Base-by-base conservation (phyloP, 1,284 basidiomycete species). In the Sutorius eximius region DNA sequence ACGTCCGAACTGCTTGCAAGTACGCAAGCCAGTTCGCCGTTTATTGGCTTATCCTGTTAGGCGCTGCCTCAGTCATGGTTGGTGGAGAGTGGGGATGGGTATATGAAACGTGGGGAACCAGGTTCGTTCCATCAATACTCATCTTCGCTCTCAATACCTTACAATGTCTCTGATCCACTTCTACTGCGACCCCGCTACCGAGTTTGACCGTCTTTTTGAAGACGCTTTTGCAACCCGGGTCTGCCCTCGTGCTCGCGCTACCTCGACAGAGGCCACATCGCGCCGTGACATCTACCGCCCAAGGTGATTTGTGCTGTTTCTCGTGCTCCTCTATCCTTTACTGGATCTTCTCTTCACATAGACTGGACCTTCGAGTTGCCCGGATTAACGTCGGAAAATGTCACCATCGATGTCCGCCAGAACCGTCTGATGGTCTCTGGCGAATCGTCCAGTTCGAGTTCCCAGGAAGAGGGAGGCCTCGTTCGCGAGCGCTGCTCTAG, bases 51-150 rank as follows among this genome's bases (percentile, higher is more conserved):
- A 59, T 76, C 1, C 75, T 91, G 44, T 57, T 67, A 20, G 52
- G 58, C 10, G 70, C 70, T n/a, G 51, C 66, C 8, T 70, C 55
- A 7, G 37, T 66, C 20, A 57, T 86, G 8, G 77, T 81, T 2
- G 75, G 82, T 18, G 86, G 85, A 29, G 77, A 81, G 27, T 82
- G 75, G 75, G 68, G 70, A 15, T 95, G 91, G 90, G 68, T 92
- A 45, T 69, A 74, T 6, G 82, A 87, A 61, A 92, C 91, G 0
- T 97, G 93, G 87, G 89, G 91, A 20, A 83, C 89, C 49, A 85
- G 85, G 94, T 95, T 66, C 64, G 88, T 77, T n/a, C n/a, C n/a
- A n/a, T n/a, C n/a, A n/a, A n/a, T n/a, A n/a, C n/a, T n/a, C n/a
- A n/a, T n/a, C n/a, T n/a, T n/a, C n/a, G n/a, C n/a, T n/a, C n/a